Percentiles rank a stretch among this genome's conserved stretches.
These are phyloP conservation scores for Henckelia pumila DNA, from an alignment of 257 asterid genomes.

Conservation along the genomic window DNA sequence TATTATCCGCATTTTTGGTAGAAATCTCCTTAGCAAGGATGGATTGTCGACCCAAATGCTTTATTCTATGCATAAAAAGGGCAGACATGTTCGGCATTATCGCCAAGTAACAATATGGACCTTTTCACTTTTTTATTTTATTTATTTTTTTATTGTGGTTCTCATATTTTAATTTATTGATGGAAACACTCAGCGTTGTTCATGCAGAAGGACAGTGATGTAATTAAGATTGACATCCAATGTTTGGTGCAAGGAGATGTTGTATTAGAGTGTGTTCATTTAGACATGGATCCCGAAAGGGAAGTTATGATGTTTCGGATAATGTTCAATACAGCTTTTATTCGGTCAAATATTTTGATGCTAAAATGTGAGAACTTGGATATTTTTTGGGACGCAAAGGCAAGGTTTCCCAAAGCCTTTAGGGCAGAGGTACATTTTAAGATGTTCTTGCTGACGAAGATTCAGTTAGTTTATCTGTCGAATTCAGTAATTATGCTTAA, in stretches of 20 bases:
- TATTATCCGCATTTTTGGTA: slow-evolving; percentile 78
- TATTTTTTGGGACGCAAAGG: slow-evolving; percentile 86
- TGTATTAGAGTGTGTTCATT: slow-evolving; percentile 89
- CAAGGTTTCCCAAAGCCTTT: slow-evolving; percentile 84
- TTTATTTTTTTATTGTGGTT: neutral
- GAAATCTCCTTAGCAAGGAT: slow-evolving; percentile 89
- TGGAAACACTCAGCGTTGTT: slow-evolving; percentile 21
- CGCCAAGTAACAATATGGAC: slow-evolving; percentile 55
- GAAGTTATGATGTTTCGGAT: slow-evolving; percentile 98
- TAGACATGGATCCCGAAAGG: slow-evolving; percentile 90
- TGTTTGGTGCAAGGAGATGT: slow-evolving; percentile 99
- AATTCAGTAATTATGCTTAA: slow-evolving; percentile 18
- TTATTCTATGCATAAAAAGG: slow-evolving; percentile 81
- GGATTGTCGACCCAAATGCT: slow-evolving; percentile 94
- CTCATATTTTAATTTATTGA: slow-evolving; percentile 9
- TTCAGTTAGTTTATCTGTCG: slow-evolving; percentile 16
- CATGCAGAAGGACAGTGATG: slow-evolving; percentile 91
- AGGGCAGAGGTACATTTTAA: slow-evolving; percentile 79
- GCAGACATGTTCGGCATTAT: slow-evolving; percentile 79
- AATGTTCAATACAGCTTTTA: slow-evolving; percentile 95
- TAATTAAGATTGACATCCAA: slow-evolving; percentile 93
- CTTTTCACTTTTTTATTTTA: slow-evolving; percentile 19
- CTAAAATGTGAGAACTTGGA: slow-evolving; percentile 93
- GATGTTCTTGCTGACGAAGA: slow-evolving; percentile 9
- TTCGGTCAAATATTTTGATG: slow-evolving; percentile 91